Percentiles rank a stretch among this genome's conserved stretches.
phyloP scores from a whole-genome alignment of 495 filamentous ascomycete species.

The Lindgomyces ingoldianus region DNA sequence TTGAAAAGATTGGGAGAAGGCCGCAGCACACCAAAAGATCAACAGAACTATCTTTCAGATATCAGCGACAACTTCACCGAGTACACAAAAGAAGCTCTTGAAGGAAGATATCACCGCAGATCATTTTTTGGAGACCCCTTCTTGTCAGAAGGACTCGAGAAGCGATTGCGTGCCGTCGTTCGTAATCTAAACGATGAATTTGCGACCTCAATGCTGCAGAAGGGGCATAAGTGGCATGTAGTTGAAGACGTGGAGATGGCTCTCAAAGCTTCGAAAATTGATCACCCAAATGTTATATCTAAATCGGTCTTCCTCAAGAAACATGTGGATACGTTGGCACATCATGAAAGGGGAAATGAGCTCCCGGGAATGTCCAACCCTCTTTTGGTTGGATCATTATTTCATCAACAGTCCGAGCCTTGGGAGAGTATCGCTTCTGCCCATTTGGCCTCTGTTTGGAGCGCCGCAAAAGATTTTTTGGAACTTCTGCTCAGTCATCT shows the following conservation, averaged over 20 bases:
- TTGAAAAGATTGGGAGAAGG: slow-evolving; percentile 11
- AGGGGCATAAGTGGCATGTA: slow-evolving; percentile 24
- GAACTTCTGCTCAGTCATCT: slow-evolving; percentile 8
- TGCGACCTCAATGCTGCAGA: slow-evolving; percentile 6
- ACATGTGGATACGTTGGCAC: neutral
- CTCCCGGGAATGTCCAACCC: slow-evolving; percentile 17
- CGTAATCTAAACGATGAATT: slow-evolving; percentile 28
- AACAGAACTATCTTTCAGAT: slow-evolving; percentile 10
- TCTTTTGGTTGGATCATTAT: slow-evolving; percentile 14
- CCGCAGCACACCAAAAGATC: slow-evolving; percentile 9
- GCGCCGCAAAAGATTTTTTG: slow-evolving; percentile 5
- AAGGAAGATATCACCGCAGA: slow-evolving; percentile 11
- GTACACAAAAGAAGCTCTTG: slow-evolving; percentile 5
- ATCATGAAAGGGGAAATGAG: slow-evolving; percentile 9
- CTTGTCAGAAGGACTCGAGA: slow-evolving; percentile 6
- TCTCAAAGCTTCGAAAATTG: neutral
- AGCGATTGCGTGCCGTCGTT: slow-evolving; percentile 12
- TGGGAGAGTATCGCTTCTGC: slow-evolving; percentile 23
- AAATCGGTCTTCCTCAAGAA: slow-evolving; percentile 1
- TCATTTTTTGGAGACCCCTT: slow-evolving; percentile 10
- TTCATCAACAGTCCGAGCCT: slow-evolving; percentile 18
- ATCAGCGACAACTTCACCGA: slow-evolving; percentile 9
- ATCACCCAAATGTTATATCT: neutral
- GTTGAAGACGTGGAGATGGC: slow-evolving; percentile 3
- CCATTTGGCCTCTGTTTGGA: slow-evolving; percentile 9